Evolutionary conservation across 2,329 filamentous ascomycete genomes (phyloP), one percentile per base, ranked within the genome.

Genomic region (Scedosporium aurantiacum): DNA sequence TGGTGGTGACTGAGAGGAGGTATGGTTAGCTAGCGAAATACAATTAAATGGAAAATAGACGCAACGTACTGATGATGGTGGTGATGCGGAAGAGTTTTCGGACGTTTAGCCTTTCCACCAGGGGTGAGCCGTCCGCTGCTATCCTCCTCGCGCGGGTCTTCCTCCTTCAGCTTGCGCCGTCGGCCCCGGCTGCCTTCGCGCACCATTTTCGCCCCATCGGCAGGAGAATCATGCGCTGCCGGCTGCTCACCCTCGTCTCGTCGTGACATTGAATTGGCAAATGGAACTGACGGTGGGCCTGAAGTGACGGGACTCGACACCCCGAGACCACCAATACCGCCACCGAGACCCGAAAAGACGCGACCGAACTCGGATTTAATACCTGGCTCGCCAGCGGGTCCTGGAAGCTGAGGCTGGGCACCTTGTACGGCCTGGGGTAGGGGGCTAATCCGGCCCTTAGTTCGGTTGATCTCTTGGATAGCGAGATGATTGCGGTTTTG

Each of bases 341-440:
- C 82, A 63, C 79, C 92, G 66, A 97, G 91, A n/a, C 93, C 93
- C 18, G 90, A 91, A 74, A 96, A 97, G 81, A 97, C 96, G 64
- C 91, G 87, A 28, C 92, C 92, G 71, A 97, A 92, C 71, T 97
- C 93, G 70, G 87, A 95, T 78, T 97, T 96, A 69, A 97, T 96
- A 52, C 89, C 89, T 10, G 91, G 89, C 71, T 96, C 91, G 16
- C 87, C 89, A 14, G 86, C 84, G 5, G 91, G 90, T 3, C 89
- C 90, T 60, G 89, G 82, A 45, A 89, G 83, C 67, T 91, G 89
- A 16, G 87, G 85, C 71, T 96, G 92, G 1, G 90, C 92, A 23
- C 93, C 93, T 70, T 97, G 92, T 0, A 97, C 92, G 23, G 93
- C 92, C 72, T 97, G 93, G 1, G 93, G 93, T 16, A 97, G 77